Evolutionary conservation across 2,329 filamentous ascomycete species (phyloP).

Genomic region (Mycosphaerelloides madeirae): DNA sequence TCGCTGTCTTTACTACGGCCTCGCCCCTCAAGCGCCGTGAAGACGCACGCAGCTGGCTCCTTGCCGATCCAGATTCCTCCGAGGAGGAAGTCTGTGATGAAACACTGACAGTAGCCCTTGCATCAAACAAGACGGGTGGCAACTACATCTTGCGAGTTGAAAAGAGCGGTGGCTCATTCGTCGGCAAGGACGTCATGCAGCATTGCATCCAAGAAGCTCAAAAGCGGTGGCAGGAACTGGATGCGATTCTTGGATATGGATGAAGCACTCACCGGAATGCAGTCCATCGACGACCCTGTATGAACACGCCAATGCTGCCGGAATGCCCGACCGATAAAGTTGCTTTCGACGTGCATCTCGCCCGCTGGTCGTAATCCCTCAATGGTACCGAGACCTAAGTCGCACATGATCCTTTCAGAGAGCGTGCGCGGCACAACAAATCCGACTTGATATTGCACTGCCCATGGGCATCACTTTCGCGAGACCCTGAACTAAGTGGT

Average conservation of each 20-base stretch:
- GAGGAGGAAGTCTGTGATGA: slow-evolving; percentile 85
- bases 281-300: no score
- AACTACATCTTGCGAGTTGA: slow-evolving; percentile 66
- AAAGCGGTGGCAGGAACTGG: slow-evolving; percentile 60
- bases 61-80: slow-evolving; percentile 83
- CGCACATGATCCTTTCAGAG: no score
- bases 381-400: no score
- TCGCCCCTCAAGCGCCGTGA: slow-evolving; percentile 44
- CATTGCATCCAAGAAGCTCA: slow-evolving; percentile 57
- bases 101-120: slow-evolving; percentile 76
- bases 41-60: slow-evolving; percentile 56
- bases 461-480: no score
- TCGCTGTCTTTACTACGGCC: slow-evolving; percentile 67
- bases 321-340: no score
- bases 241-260: slow-evolving; percentile 12
- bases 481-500: no score
- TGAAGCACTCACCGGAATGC: slow-evolving; percentile 1
- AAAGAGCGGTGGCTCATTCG: slow-evolving; percentile 72
- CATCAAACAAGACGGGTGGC: slow-evolving; percentile 42
- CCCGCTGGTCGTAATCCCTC: no score
- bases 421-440: no score
- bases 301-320: no score
- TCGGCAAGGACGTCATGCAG: slow-evolving; percentile 61
- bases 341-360: no score
- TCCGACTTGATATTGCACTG: no score